Base-by-base conservation (phyloP, 192 early-diverging fungal genomes). In the Nowakowskiella sp. region DNA sequence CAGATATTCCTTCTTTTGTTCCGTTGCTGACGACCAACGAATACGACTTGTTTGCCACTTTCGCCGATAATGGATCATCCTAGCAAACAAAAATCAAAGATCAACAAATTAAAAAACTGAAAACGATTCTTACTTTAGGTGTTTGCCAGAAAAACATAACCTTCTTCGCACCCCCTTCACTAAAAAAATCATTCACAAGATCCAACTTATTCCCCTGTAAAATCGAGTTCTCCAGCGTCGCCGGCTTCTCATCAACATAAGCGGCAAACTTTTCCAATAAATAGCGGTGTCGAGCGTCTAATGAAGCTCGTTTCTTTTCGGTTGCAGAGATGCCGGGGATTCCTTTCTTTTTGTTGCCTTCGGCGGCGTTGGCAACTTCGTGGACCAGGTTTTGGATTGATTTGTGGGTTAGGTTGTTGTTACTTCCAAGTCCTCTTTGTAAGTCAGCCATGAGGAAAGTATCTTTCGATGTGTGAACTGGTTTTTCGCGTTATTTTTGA, bases 141-240 rank as follows among this genome's bases (percentile, higher is more conserved):
- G 62, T 75, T 52, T 82, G 78, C 80, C 80, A 82, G 49, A 73
- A 81, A 28, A 82, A 76, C 42, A 82, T 25, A 2, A 81, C 61
- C 24, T 64, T 73, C 55, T 61, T 62, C 7, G 68, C 52, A 1
- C 80, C 80, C 8, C 72, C 72, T 42, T 82, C 80, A 6, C 68
- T 59, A 42, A 82, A 78, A 62, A 82, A 82, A 39, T 80, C 77
- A 50, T 81, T 81, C 23, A 82, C 42, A 7, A 72, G 21, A 6
- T 82, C 80, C 24, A 82, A 39, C 60, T 81, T 80, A 49, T 62
- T 76, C 5, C 74, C 77, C 10, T 70, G 36, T 51, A 82, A 49
- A 10, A 82, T 58, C 3, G 47, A 55, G 55, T 79, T 79, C 52
- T 82, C 80, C 22, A 82, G 52, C 4, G 60, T 66, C 2, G 72